Percentiles rank a stretch among this genome's conserved stretches.
Evolutionary conservation across 2,329 filamentous ascomycete genomes (phyloP).

Genomic region (Paramyrothecium sp.): DNA sequence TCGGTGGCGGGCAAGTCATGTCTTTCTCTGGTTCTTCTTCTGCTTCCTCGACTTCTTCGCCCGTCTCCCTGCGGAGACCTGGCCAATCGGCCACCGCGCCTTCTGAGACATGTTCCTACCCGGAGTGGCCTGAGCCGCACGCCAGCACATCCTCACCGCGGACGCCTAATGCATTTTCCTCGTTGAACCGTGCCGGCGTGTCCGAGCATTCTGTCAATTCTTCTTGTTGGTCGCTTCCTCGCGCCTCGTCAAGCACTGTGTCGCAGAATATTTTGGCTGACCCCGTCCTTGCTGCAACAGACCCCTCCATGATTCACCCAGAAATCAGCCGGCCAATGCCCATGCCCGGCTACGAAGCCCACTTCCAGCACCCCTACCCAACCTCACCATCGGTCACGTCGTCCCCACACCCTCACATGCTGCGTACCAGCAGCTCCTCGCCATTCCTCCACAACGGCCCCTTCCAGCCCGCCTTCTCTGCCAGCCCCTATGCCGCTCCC

Average conservation of each 20-base stretch:
- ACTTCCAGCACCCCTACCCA: slow-evolving; percentile 51
- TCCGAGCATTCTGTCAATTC: slow-evolving; percentile 15
- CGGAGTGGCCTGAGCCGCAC: slow-evolving; percentile 13
- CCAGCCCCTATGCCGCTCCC: slow-evolving; percentile 52
- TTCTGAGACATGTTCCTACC: slow-evolving; percentile 22
- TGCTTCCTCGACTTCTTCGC: slow-evolving; percentile 45
- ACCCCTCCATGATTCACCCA: slow-evolving; percentile 56
- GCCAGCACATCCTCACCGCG: slow-evolving; percentile 13
- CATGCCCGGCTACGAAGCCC: slow-evolving; percentile 43
- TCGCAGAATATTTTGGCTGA: slow-evolving; percentile 28
- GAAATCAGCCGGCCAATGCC: slow-evolving; percentile 50
- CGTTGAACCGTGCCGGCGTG: slow-evolving; percentile 16
- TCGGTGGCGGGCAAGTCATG: not conserved
- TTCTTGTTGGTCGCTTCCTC: slow-evolving; percentile 5
- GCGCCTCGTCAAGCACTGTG: slow-evolving; percentile 4
- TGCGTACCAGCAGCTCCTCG: slow-evolving; percentile 60
- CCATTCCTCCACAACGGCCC: slow-evolving; percentile 59
- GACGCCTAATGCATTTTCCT: slow-evolving; percentile 15
- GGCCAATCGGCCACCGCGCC: slow-evolving; percentile 12
- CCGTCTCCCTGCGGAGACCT: slow-evolving; percentile 30
- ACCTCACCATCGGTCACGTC: slow-evolving; percentile 63
- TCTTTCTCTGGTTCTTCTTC: slow-evolving; percentile 30
- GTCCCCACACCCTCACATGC: slow-evolving; percentile 46
- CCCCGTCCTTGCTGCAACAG: slow-evolving; percentile 34
- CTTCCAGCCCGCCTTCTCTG: slow-evolving; percentile 52